These are phyloP conservation scores for Xylaria digitata DNA, from an alignment of 2,329 filamentous ascomycete genomes.

Conservation along the genomic window DNA sequence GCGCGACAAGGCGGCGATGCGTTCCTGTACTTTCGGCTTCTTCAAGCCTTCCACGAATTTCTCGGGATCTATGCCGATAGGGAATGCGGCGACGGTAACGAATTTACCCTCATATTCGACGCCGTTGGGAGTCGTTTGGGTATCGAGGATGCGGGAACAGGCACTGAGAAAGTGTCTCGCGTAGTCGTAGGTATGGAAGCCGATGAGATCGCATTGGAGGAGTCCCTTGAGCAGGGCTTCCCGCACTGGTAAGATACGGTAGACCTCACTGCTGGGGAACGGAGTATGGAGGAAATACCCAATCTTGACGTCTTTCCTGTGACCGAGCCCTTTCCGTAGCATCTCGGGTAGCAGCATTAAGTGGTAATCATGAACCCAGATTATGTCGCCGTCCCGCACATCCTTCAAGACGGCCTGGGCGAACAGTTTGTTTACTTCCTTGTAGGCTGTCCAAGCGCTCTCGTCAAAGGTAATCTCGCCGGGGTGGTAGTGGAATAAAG, in stretches of 20 bases:
- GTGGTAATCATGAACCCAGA: slow-evolving; percentile 99
- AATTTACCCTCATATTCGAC: slow-evolving; percentile 91
- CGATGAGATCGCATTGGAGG: slow-evolving; percentile 92
- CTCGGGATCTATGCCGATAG: slow-evolving; percentile 96
- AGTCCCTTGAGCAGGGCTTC: slow-evolving; percentile 89
- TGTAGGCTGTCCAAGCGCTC: slow-evolving; percentile 91
- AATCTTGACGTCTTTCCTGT: slow-evolving; percentile 90
- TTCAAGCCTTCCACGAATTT: slow-evolving; percentile 92
- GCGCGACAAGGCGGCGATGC: slow-evolving; percentile 83
- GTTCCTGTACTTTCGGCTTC: slow-evolving; percentile 85
- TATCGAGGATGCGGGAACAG: slow-evolving; percentile 90
- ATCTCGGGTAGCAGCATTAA: slow-evolving; percentile 96
- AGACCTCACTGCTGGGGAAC: slow-evolving; percentile 97
- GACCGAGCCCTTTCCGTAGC: slow-evolving; percentile 88
- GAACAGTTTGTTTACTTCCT: slow-evolving; percentile 91
- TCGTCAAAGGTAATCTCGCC: slow-evolving; percentile 99
- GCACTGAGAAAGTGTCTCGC: slow-evolving; percentile 97
- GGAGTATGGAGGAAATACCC: slow-evolving; percentile 98
- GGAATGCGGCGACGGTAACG: slow-evolving; percentile 93
- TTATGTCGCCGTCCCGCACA: slow-evolving; percentile 90
- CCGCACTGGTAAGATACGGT: slow-evolving; percentile 91
- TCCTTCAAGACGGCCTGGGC: slow-evolving; percentile 88
- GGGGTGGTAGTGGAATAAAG: slow-evolving; percentile 97
- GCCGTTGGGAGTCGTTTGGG: slow-evolving; percentile 88
- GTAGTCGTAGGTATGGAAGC: slow-evolving; percentile 99